Evolutionary conservation across 306 rosid species (phyloP).

Genomic region (Vigna reflexopilosa): DNA sequence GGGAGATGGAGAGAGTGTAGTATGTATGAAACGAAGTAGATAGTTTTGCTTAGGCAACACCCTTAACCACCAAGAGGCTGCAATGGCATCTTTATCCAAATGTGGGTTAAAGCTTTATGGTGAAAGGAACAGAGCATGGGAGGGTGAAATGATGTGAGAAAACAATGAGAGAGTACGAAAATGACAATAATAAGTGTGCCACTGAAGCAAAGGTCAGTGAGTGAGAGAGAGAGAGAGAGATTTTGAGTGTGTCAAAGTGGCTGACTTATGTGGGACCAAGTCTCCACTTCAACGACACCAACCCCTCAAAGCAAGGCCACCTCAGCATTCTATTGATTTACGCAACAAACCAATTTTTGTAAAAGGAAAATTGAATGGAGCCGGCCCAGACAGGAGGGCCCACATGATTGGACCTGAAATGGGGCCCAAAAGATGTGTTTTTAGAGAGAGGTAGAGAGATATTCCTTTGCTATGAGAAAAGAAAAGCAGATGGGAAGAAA

Average conservation of each 20-base stretch:
- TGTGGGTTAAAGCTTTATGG: conserved; percentile 64
- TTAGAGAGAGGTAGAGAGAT: neutral
- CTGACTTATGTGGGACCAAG: conserved; percentile 67
- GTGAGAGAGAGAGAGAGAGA: neutral
- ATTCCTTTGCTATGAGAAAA: conserved; percentile 33
- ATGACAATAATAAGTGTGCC: conserved; percentile 64
- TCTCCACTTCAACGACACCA: conserved; percentile 77
- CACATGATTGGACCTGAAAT: conserved; percentile 69
- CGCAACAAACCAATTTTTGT: conserved; percentile 58
- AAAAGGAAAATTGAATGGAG: conserved; percentile 28
- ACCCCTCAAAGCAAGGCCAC: conserved; percentile 71
- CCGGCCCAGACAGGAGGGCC: conserved; percentile 70
- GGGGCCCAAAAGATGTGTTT: conserved; percentile 64
- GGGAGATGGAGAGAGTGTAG: conserved; percentile 21
- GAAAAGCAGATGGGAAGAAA: conserved; percentile 67
- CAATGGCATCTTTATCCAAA: conserved; percentile 58
- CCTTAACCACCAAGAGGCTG: conserved; percentile 58
- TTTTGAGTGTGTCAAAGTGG: conserved; percentile 59
- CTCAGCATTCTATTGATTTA: conserved; percentile 68
- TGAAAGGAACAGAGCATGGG: conserved; percentile 75
- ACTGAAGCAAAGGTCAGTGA: conserved; percentile 66
- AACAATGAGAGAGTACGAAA: conserved; percentile 32
- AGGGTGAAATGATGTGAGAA: conserved; percentile 57
- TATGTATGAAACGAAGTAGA: conserved; percentile 20
- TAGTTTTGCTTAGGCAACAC: conserved; percentile 69